Conservation (phyloP, 73 alveolate genomes). For the Stentor coeruleus region DNA sequence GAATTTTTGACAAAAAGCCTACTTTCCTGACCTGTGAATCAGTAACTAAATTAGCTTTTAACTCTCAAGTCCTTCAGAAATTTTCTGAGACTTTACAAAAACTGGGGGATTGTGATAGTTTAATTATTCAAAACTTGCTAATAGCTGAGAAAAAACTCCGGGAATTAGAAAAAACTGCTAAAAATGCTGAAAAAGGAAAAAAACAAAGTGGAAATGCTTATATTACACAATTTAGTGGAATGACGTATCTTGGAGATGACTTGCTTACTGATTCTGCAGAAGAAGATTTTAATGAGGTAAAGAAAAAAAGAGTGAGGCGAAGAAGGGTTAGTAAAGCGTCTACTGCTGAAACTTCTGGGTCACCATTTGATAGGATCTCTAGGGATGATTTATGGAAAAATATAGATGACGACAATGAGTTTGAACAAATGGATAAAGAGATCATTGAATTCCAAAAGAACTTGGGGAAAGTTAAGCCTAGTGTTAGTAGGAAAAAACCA, state of each 20-base stretch:
- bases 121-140: not conserved
- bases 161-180: not conserved
- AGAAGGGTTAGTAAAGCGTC: slow-evolving; percentile 22
- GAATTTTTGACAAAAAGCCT: slow-evolving; percentile 21
- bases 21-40: slow-evolving; percentile 13
- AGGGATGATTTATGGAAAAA: not conserved
- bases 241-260: not conserved
- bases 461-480: not conserved
- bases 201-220: not conserved
- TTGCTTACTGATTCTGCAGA: not conserved
- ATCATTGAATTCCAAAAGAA: not conserved
- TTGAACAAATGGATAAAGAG: slow-evolving; percentile 1
- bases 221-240: no score
- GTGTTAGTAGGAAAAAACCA: not conserved
- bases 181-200: no score
- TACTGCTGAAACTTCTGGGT: slow-evolving; percentile 13
- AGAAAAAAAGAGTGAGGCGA: not conserved
- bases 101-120: not conserved
- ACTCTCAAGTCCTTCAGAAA: not conserved
- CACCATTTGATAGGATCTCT: not conserved
- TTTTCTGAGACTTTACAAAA: not conserved
- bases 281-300: slow-evolving; percentile 5
- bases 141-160: not conserved
- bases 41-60: slow-evolving; percentile 18
- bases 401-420: not conserved